These are phyloP conservation scores for Xylaria grammica DNA, from an alignment of 495 filamentous ascomycete genomes.

Conservation along the genomic window DNA sequence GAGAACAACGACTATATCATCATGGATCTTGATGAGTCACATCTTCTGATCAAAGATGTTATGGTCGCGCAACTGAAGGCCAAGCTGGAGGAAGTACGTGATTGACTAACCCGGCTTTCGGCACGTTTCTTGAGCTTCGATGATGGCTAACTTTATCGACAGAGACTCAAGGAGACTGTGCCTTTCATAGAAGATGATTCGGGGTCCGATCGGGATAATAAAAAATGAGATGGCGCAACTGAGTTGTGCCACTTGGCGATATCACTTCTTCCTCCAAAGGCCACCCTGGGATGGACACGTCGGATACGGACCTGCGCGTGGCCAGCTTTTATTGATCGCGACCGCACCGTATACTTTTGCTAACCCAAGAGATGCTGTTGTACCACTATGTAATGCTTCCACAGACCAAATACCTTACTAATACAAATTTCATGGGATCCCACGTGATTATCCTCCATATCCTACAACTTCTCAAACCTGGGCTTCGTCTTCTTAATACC, in stretches of 20 bases:
- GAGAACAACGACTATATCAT: constrained; percentile 59
- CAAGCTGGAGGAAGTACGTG: constrained; percentile 62
- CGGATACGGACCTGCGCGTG: not conserved
- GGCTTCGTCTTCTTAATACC: constrained; percentile 81
- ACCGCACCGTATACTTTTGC: not conserved
- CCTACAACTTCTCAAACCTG: constrained; percentile 84
- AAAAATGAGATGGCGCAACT: constrained; percentile 19
- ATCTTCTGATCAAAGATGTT: constrained; percentile 75
- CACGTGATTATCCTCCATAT: not conserved
- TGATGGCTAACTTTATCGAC: constrained; percentile 10
- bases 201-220: constrained; percentile 31
- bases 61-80: constrained; percentile 63
- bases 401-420: constrained; percentile 10
- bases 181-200: constrained; percentile 50
- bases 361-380: not conserved
- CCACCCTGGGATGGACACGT: not conserved
- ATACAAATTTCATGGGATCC: constrained; percentile 12
- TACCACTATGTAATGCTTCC: constrained; percentile 4
- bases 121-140: not conserved
- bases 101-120: not conserved
- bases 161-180: constrained; percentile 52
- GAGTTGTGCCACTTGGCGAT: not conserved
- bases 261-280: not conserved
- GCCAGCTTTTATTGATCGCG: not conserved
- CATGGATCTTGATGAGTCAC: constrained; percentile 76